These are phyloP conservation scores for Gossypium schwendimanii DNA, from an alignment of 441 rosid species.

Conservation along the genomic window DNA sequence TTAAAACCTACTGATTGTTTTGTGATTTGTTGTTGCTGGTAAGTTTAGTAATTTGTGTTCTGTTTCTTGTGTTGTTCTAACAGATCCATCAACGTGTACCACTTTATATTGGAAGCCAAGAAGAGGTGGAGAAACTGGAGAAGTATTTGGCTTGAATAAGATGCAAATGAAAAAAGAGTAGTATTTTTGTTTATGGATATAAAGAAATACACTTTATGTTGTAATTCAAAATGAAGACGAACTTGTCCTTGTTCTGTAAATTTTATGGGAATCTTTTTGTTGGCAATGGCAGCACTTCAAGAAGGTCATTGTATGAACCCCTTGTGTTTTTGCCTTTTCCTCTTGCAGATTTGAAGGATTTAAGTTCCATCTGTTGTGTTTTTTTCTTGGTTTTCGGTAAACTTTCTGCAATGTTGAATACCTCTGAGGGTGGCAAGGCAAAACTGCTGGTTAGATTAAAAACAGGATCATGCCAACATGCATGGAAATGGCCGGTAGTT, in stretches of 20 bases:
- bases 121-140: conserved; percentile 85
- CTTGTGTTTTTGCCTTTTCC: neutral
- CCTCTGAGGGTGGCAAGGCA: neutral
- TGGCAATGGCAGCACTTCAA: neutral
- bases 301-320: neutral
- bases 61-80: neutral
- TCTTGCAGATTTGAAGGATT: neutral
- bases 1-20: neutral
- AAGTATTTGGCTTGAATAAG: conserved; percentile 62
- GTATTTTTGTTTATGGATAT: conserved; percentile 21
- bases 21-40: neutral
- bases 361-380: neutral
- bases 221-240: conserved; percentile 6
- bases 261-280: neutral
- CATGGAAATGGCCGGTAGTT: neutral
- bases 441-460: neutral
- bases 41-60: neutral
- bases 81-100: conserved; percentile 91
- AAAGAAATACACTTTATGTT: conserved; percentile 12
- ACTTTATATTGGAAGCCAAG: conserved; percentile 76
- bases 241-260: neutral
- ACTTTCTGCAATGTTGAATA: neutral
- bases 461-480: neutral
- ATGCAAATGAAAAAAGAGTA: conserved; percentile 10
- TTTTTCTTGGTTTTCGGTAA: neutral